Conservation (phyloP, 106 monocot species). For the Apostasia shenzhenica region DNA sequence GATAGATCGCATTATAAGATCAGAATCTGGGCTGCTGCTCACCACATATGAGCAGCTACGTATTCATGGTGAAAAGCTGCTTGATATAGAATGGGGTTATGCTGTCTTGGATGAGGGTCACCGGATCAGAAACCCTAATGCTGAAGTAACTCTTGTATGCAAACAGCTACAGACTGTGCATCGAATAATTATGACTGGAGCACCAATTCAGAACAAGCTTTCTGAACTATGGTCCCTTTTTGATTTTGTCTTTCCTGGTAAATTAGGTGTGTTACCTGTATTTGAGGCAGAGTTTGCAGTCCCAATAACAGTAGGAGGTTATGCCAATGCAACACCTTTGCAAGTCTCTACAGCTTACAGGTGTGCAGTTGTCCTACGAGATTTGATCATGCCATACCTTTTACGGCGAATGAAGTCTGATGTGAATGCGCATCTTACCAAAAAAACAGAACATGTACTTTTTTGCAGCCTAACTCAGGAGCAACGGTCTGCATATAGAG, state of each 20-base stretch:
- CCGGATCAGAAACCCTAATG: conserved; percentile 93
- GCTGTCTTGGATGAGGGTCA: conserved; percentile 93
- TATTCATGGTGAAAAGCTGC: conserved; percentile 71
- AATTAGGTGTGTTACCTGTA: conserved; percentile 88
- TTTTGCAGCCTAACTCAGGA: conserved; percentile 85
- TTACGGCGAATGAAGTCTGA: conserved; percentile 93
- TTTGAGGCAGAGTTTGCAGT: conserved; percentile 92
- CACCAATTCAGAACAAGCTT: conserved; percentile 97
- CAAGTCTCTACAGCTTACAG: conserved; percentile 97
- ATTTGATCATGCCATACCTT: conserved; percentile 92
- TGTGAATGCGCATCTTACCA: conserved; percentile 84
- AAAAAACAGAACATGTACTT: conserved; percentile 93
- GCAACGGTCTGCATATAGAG: conserved; percentile 62
- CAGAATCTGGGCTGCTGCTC: conserved; percentile 76
- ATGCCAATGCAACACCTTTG: conserved; percentile 89
- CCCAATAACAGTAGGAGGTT: conserved; percentile 91
- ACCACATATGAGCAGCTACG: conserved; percentile 97
- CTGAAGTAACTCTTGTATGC: conserved; percentile 82
- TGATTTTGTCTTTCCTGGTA: conserved; percentile 98
- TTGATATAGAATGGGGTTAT: conserved; percentile 93
- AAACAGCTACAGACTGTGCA: conserved; percentile 94
- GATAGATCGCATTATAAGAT: conserved; percentile 42
- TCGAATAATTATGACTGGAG: conserved; percentile 94
- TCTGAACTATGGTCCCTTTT: conserved; percentile 95
- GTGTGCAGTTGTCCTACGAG: conserved; percentile 87